Evolutionary conservation across 2,329 filamentous ascomycete genomes (phyloP), one percentile per base, ranked within the genome.

Genomic region (Colletotrichum paranaense): DNA sequence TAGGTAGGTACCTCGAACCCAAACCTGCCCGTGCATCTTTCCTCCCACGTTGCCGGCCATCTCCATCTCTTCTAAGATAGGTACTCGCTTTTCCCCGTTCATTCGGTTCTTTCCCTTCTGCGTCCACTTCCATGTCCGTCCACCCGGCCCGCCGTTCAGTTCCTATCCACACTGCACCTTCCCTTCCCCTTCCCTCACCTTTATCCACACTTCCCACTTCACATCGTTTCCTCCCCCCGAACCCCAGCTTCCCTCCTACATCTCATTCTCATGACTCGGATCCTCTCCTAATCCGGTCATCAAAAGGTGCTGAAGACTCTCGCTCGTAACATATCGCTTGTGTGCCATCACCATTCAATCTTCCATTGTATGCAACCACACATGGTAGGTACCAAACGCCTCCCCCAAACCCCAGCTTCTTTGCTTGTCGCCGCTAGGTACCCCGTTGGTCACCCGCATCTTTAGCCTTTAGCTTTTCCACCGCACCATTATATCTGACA

Each of bases 201-300:
- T 59, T 55, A 74, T 69, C 64, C 64, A 71, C 72, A 74, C 28
- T 65, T 69, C 72, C 70, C 63, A 74, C 71, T 63, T 73, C 59
- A 52, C 65, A 52, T 63, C 35, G 14, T 42, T 56, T 49, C 69
- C 71, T 66, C 56, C 49, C 53, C 22, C 52, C 60, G 35, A 64
- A 68, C 70, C 64, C 68, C 70, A 52, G 64, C 42, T 65, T 68
- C 63, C 30, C 69, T 73, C 52, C 56, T 55, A 49, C 69, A 68
- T 49, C 59, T n/a, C 35, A 60, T 30, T 49, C 42, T 35, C 63
- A 67, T 74, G 68, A 74, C 72, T 63, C 68, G 57, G 46, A 59
- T 65, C 53, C 14, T 62, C 68, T 58, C 68, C 58, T 35, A 62
- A 60, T 62, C 56, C 67, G 46, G 67, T 38, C 28, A 67, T 58